Evolutionary conservation across 2,329 filamentous ascomycete species (phyloP).

Genomic region (Byssothecium circinans): DNA sequence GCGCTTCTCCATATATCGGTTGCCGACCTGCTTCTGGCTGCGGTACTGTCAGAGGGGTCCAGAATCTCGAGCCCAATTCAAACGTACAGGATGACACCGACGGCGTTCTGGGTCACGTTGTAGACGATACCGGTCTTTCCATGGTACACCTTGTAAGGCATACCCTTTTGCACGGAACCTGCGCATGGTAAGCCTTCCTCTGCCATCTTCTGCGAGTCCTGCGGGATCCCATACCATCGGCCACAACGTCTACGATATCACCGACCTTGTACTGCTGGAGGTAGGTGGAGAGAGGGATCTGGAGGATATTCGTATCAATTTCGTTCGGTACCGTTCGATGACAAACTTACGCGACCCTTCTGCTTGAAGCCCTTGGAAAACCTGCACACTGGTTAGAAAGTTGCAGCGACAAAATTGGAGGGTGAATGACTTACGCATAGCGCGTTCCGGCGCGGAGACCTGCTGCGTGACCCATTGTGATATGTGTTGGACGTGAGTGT

Average conservation of each 20-base stretch:
- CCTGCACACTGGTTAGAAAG: conserved; percentile 29
- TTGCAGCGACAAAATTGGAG: conserved; percentile 7
- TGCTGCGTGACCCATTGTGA: conserved; percentile 58
- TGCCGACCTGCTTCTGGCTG: conserved; percentile 93
- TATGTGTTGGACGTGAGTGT: conserved; percentile 11
- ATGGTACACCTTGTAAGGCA: conserved; percentile 99
- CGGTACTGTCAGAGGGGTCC: conserved; percentile 8
- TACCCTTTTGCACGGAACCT: conserved; percentile 57
- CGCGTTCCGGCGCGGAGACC: conserved; percentile 49
- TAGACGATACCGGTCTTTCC: conserved; percentile 93
- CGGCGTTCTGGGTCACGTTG: conserved; percentile 98
- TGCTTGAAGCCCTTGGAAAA: conserved; percentile 94
- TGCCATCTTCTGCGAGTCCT: conserved; percentile 19
- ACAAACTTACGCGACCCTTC: conserved; percentile 68
- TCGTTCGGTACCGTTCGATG: conserved; percentile 8
- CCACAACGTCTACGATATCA: conserved; percentile 98
- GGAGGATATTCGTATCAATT: conserved; percentile 24
- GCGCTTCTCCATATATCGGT: conserved; percentile 99
- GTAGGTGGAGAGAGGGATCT: conserved; percentile 89
- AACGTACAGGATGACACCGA: conserved; percentile 84
- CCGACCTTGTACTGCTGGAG: conserved; percentile 94
- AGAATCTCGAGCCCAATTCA: not conserved
- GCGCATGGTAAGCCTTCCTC: conserved; percentile 24
- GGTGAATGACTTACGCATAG: conserved; percentile 40
- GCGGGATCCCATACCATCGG: conserved; percentile 80